Base-by-base conservation (phyloP, 2,329 filamentous ascomycete species). In the Aspergillus pseudonomiae region DNA sequence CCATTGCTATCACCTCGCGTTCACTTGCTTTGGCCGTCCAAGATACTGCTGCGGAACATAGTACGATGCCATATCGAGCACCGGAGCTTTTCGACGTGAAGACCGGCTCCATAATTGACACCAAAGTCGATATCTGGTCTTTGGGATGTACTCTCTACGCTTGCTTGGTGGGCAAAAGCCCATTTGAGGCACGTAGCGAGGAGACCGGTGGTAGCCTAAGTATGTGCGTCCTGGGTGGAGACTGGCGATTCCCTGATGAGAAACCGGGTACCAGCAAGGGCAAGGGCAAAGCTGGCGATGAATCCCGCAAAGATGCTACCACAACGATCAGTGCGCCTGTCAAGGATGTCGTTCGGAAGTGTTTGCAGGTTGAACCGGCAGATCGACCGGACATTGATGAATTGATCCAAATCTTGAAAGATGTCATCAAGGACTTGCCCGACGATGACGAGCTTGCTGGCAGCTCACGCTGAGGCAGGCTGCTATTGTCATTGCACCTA, bases 31-130 rank as follows among this genome's bases (percentile, higher is more conserved):
- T 99, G 55, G 92, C 94, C 59, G 91, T 96, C 41, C 95, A 98
- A 80, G 95, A 99, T 78, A 91, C 88, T 46, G 95, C 95, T 26
- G 95, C 94, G 60, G 95, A 99, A 78, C 94, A 98, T 83, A 94
- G 90, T 68, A 99, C 95, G 46, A 98, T 99, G 94, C 94, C 95
- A 0, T 99, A 99, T 81, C 93, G 95, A 64, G 95, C 95, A 1
- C 95, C 95, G 0, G 95, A 99, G 80, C 89, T 99, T 65, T 99
- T 99, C 79, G 95, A 99, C 77, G 95, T 98, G 62, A 96, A 96
- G 80, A 97, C 93, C 3, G 94, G 92, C 66, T 89, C 90, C 56
- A 88, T 93, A 57, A 91, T 99, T 74, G 95, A 98, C 79, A 96
- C 94, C 14, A 97, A 97, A 77, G 93, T 97, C 46, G 95, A 99